Conservation (phyloP, 306 rosid genomes). For the Medicago truncatula region MtrunA17r5.0-ANR NC_053045.1:54905001-54905500, state of each 20-base stretch:
- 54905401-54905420: slow-evolving; percentile 27
- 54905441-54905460: slow-evolving; percentile 16
- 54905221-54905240: slow-evolving; percentile 65
- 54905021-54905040: neutral
- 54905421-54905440: slow-evolving; percentile 9
- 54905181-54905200: slow-evolving; percentile 91
- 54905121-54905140: slow-evolving; percentile 68
- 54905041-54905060: slow-evolving; percentile 33
- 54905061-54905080: slow-evolving; percentile 64
- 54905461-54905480: neutral
- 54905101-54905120: slow-evolving; percentile 77
- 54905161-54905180: slow-evolving; percentile 93
- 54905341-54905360: slow-evolving; percentile 93
- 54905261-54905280: slow-evolving; percentile 80
- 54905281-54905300: slow-evolving; percentile 91
- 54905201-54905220: slow-evolving; percentile 70
- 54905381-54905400: slow-evolving; percentile 2
- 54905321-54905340: slow-evolving; percentile 96
- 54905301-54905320: slow-evolving; percentile 96
- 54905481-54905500: slow-evolving; percentile 23
- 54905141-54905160: slow-evolving; percentile 98
- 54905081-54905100: slow-evolving; percentile 99
- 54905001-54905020: slow-evolving; percentile 14
- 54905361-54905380: slow-evolving; percentile 48
- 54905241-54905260: slow-evolving; percentile 66